Evolutionary conservation across 768 basidiomycete species (phyloP).

Genomic region (Lepiota subincarnata): DNA sequence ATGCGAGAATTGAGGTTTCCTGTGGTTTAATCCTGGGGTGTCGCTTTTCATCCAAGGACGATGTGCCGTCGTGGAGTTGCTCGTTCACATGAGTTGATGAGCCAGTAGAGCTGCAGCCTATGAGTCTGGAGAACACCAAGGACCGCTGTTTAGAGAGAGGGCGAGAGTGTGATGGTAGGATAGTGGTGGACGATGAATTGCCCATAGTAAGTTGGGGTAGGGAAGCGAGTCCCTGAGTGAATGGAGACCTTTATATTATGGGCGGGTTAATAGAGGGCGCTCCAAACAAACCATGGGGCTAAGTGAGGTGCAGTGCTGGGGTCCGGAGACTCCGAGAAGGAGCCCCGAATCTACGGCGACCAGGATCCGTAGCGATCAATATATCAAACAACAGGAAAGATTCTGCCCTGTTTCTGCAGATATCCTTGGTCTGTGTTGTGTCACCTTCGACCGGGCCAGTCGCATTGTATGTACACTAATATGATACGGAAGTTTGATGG

Average conservation of each 20-base stretch:
- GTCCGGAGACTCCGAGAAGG: neutral
- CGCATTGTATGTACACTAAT: neutral
- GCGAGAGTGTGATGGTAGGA: neutral
- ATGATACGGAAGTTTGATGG: neutral
- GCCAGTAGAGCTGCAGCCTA: constrained; percentile 10
- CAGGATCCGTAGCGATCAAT: constrained; percentile 20
- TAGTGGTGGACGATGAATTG: constrained; percentile 11
- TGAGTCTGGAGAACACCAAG: constrained; percentile 5
- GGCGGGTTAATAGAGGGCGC: neutral
- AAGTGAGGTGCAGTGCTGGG: neutral
- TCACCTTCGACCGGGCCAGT: neutral
- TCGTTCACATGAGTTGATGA: constrained; percentile 10
- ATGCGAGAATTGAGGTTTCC: constrained; percentile 12
- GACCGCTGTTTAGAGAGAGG: constrained; percentile 1
- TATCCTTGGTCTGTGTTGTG: neutral
- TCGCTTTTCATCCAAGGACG: constrained; percentile 8
- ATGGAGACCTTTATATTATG: constrained; percentile 2
- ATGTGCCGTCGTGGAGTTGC: constrained; percentile 8
- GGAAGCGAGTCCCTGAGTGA: neutral
- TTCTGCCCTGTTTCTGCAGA: neutral
- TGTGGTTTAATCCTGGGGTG: neutral
- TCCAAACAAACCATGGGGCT: neutral
- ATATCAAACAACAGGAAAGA: constrained; percentile 21
- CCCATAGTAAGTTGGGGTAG: constrained; percentile 10
- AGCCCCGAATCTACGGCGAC: neutral